Evolutionary conservation across 495 filamentous ascomycete genomes (phyloP), one percentile per base, ranked within the genome.

Genomic region (Thermothielavioides terrestris): DNA sequence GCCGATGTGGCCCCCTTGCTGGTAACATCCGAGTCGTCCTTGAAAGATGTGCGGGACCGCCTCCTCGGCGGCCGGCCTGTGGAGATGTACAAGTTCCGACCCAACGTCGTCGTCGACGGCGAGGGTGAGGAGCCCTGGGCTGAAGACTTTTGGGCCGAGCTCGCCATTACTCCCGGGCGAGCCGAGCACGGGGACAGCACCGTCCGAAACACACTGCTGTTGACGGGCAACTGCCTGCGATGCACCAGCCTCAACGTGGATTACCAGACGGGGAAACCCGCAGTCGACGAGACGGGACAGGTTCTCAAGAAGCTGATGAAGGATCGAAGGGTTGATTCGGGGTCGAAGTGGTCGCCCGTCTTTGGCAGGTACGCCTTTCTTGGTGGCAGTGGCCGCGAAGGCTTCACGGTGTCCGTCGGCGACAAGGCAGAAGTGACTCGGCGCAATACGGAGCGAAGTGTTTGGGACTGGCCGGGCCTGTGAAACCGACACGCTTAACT

Each of bases 131-230:
- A 58, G 8, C 73, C 81, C 0, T 97, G 78, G 65, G 89, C 89
- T 17, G 90, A 97, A 58, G 91, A 95, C 54, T 92, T 78, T 61
- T 97, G 90, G 90, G 80, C 71, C 9, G 82, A 85, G 58, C 59
- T 88, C 25, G 51, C 53, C 3, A 56, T 88, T 21, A 42, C 49
- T 53, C 3, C 55, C 86, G 25, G n/a, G n/a, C n/a, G 44, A 57
- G 3, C 10, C 11, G 27, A 12, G 14, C 1, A 36, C 10, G 20
- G 20, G 4, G 6, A 22, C 11, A 17, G 27, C 23, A 9, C 14
- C 11, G 14, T 77, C 47, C 51, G 56, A 35, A 54, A 21, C 55
- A 66, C 1, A 35, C 66, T 92, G 5, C 59, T 77, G 7, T 60
- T 90, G 44, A 88, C 82, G 28, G 82, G 81, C 21, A 95, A 95